Evolutionary conservation across 1,284 basidiomycete genomes (phyloP), one percentile per base, ranked within the genome.

Genomic region (Trametes hirsuta): DNA sequence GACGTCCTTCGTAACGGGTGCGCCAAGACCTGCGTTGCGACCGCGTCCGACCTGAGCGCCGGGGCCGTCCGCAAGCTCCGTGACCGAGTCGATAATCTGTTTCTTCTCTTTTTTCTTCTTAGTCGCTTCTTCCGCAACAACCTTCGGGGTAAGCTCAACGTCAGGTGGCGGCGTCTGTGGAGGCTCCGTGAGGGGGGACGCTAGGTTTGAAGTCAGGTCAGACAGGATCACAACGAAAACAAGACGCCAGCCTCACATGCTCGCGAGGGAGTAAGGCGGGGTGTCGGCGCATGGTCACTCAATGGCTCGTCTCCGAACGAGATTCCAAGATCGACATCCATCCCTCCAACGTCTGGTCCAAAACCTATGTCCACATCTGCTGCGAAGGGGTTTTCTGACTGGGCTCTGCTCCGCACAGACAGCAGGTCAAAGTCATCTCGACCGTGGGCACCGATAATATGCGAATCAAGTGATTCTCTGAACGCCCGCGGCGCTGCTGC

Each of bases 41-140:
- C 84, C 84, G 34, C 83, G 79, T 15, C 84, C 85, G 30, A 77
- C 76, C 44, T 79, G 76, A 2, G 78, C 79, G 35, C 86, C 86
- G 15, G 85, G 84, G 1, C 87, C 87, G 59, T 90, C 87, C n/a
- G 83, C 80, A 30, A 96, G 82, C 75, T 97, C 94, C 2, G 91
- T 94, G 46, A 93, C 85, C 12, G 85, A 82, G 72, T 97, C 88
- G 58, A 93, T 88, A 61, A 93, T 91, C 68, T 90, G 90, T 70
- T 88, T 92, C 79, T 86, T 90, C 68, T 88, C 85, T 67, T 85
- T 86, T 53, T 79, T 85, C 55, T 82, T 68, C 66, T 68, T 70
- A 47, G 69, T 71, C 3, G 55, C 67, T 10, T 66, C 66, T 55
- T 72, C 68, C 0, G 77, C 76, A 15, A 81, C 81, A 0, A 79